Percentiles rank a stretch among this genome's conserved stretches.
These are phyloP conservation scores for Maudiozyma turicensis DNA, from an alignment of 805 yeast species.

Conservation along the genomic window DNA sequence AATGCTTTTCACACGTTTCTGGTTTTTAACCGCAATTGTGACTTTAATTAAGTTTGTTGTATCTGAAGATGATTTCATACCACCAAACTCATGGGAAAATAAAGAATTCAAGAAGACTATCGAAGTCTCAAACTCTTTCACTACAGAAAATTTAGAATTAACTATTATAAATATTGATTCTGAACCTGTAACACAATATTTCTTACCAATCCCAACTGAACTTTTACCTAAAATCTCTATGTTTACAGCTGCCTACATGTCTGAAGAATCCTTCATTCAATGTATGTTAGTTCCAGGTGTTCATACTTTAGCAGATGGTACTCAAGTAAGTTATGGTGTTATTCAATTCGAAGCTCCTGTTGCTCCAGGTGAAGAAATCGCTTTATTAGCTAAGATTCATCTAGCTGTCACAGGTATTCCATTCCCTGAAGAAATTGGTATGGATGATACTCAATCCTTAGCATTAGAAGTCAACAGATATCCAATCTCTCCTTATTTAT, in stretches of 20 bases:
- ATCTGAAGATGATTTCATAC: constrained; percentile 4
- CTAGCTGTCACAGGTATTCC: constrained; percentile 44
- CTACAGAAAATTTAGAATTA: constrained; percentile 49
- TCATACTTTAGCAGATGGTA: constrained; percentile 18
- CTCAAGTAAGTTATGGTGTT: constrained; percentile 33
- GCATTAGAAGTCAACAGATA: constrained; percentile 44
- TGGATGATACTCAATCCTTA: constrained; percentile 55
- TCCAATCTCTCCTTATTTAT: constrained; percentile 53
- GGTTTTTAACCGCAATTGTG: constrained; percentile 2
- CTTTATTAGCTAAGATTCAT: constrained; percentile 41
- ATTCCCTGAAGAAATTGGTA: constrained; percentile 49
- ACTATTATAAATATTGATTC: constrained; percentile 48
- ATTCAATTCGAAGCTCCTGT: constrained; percentile 55
- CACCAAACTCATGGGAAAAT: constrained; percentile 40
- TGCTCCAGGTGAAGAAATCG: constrained; percentile 47
- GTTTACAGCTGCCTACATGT: constrained; percentile 33
- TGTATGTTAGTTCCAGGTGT: constrained; percentile 23
- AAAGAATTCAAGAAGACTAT: constrained; percentile 42
- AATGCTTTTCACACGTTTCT: constrained; percentile 1
- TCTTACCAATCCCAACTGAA: constrained; percentile 45
- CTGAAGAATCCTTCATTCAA: constrained; percentile 17
- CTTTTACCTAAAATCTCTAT: constrained; percentile 35
- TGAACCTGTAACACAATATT: constrained; percentile 47
- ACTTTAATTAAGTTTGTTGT: not conserved
- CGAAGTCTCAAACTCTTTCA: constrained; percentile 59